Percentiles rank a stretch among this genome's conserved stretches.
Conservation (phyloP, 768 basidiomycete species). For the Asterophora lycoperdoides region DNA sequence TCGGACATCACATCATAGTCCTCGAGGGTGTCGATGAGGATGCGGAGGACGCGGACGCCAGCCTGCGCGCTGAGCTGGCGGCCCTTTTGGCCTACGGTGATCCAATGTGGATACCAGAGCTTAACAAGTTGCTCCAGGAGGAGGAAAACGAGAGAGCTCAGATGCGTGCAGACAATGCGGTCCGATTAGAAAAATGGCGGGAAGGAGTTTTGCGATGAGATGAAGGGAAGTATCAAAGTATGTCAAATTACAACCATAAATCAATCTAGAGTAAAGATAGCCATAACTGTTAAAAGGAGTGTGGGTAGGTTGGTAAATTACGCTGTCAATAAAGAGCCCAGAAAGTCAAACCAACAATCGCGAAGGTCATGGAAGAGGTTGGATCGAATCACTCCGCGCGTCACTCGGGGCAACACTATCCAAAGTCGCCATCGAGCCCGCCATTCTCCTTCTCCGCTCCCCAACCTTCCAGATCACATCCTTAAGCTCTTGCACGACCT, state of each 20-base stretch:
- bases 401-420: slow-evolving; percentile 3
- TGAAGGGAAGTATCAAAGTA: no score
- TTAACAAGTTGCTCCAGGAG: slow-evolving; percentile 10
- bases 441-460: slow-evolving; percentile 58
- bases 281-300: slow-evolving; percentile 11
- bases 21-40: slow-evolving; percentile 15
- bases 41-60: slow-evolving; percentile 14
- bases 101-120: slow-evolving; percentile 14
- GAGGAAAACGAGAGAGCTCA: slow-evolving; percentile 9
- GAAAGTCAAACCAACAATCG: neutral
- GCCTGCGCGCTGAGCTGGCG: slow-evolving; percentile 13
- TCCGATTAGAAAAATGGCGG: slow-evolving; percentile 2
- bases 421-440: slow-evolving; percentile 10
- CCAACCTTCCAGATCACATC: slow-evolving; percentile 87
- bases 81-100: slow-evolving; percentile 5
- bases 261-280: slow-evolving; percentile 5
- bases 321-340: neutral
- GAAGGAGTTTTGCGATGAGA: no score
- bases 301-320: slow-evolving; percentile 4
- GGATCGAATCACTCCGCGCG: neutral
- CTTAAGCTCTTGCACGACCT: slow-evolving; percentile 80
- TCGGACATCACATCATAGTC: slow-evolving; percentile 1
- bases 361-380: neutral
- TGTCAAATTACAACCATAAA: slow-evolving; percentile 9
- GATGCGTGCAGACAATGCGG: slow-evolving; percentile 10